These are phyloP conservation scores for Paracoccidioides lutzii DNA, from an alignment of 2,329 filamentous ascomycete species.

Conservation along the genomic window DNA sequence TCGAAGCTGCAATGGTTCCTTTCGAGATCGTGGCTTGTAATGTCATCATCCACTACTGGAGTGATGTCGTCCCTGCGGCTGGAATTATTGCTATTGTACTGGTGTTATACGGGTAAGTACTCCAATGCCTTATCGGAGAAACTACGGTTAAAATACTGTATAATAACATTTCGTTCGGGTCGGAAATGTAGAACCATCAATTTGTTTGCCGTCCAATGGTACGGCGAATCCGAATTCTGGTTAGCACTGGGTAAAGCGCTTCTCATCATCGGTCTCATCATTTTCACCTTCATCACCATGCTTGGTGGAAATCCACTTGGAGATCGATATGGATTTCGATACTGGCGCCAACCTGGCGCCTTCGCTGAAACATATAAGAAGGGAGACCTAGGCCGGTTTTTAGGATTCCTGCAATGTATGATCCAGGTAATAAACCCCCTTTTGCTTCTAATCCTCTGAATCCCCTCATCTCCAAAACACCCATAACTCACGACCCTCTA, in stretches of 20 bases:
- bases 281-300: constrained; percentile 74
- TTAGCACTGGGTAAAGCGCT: constrained; percentile 59
- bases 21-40: constrained; percentile 42
- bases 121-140: neutral
- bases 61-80: constrained; percentile 31
- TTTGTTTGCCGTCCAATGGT: constrained; percentile 59
- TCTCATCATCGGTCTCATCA: constrained; percentile 56
- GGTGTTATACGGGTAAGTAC: constrained; percentile 30
- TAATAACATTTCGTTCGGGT: neutral
- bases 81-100: constrained; percentile 36
- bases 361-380: constrained; percentile 54
- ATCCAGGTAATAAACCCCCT: constrained; percentile 28
- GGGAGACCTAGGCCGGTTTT: constrained; percentile 55
- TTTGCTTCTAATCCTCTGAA: neutral
- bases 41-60: constrained; percentile 40
- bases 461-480: no score
- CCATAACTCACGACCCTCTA: constrained; percentile 20
- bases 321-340: constrained; percentile 61
- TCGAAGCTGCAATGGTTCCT: constrained; percentile 38
- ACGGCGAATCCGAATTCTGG: constrained; percentile 66
- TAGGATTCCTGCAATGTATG: constrained; percentile 64
- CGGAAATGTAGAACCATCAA: constrained; percentile 42
- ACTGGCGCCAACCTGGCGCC: constrained; percentile 53
- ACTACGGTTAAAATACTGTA: neutral
- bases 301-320: constrained; percentile 64